Percentiles rank a stretch among this genome's conserved stretches.
These are phyloP conservation scores for Dothistroma septosporum DNA, from an alignment of 2,329 filamentous ascomycete genomes.

Conservation along the genomic window DNA sequence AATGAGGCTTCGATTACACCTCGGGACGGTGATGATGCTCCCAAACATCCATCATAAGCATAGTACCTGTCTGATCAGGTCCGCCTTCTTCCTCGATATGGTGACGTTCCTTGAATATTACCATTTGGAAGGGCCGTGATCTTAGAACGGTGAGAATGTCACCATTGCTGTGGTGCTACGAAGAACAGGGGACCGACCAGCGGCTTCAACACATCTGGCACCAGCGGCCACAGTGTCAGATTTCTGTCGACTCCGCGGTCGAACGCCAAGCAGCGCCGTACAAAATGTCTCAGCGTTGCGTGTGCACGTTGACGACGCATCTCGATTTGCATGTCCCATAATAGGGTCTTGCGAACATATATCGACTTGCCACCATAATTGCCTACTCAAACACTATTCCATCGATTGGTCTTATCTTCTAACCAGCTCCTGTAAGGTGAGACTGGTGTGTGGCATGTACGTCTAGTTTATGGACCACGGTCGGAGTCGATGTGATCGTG, in stretches of 20 bases:
- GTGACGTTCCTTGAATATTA: constrained; percentile 13
- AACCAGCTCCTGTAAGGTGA: too few species aligned
- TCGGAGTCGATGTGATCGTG: too few species aligned
- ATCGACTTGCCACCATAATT: constrained; percentile 18
- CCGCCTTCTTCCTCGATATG: not conserved
- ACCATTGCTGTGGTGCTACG: not conserved
- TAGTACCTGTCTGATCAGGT: not conserved
- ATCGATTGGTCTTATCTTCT: too few species aligned
- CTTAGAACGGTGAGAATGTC: constrained; percentile 5
- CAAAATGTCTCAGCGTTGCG: not conserved
- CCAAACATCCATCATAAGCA: not conserved
- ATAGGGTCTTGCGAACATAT: constrained; percentile 38
- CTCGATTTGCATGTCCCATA: constrained; percentile 28
- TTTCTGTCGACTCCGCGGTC: not conserved
- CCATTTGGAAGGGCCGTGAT: constrained; percentile 21
- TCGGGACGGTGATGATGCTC: not conserved
- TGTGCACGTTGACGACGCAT: too few species aligned
- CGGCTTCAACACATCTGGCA: not conserved
- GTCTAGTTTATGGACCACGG: too few species aligned
- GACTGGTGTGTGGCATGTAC: too few species aligned
- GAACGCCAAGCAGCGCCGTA: not conserved
- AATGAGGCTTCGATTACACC: not conserved
- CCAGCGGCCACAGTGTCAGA: not conserved
- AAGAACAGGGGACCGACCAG: not conserved
- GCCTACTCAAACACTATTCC: too few species aligned